Base-by-base conservation (phyloP, 305 asterid species). In the Striga hermonthica region DNA sequence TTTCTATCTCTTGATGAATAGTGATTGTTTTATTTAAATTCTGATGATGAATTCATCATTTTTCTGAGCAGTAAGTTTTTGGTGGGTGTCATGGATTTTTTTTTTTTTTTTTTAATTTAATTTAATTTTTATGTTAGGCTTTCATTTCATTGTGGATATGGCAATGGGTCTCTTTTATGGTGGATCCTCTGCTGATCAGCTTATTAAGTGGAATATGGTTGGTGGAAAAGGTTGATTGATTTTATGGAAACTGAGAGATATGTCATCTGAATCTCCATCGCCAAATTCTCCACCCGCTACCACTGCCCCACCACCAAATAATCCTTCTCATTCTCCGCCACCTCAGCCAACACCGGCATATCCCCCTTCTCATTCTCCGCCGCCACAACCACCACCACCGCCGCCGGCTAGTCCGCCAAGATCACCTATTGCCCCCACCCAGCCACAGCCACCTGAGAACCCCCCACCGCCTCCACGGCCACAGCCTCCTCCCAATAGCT, bases 241-340 rank as follows among this genome's bases (percentile, higher is more conserved):
- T n/a, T n/a, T n/a, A n/a, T n/a, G n/a, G n/a, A n/a, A n/a, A n/a
- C n/a, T n/a, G 38, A 31, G 57, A 78, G 81, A 64, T 65, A 87
- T 90, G 91, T 83, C 92, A 49, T 59, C 76, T 54, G 37, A 82
- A 70, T 83, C 95, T 82, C 91, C 92, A 62, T 74, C 95, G 67
- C 90, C 87, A 80, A 78, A 74, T 61, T 68, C 81, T n/a, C 75
- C 81, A 9, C 74, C 76, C 34, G 57, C 77, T 34, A 66, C 80
- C 55, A n/a, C n/a, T n/a, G 49, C 72, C 38, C 82, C 90, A 39
- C 74, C 69, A 4, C 65, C 72, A 4, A 9, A 1, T 7, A 0
- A 7, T n/a, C 48, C 10, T 7, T n/a, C 11, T 0, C 4, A 15
- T 7, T 15, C 68, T 9, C 79, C 78, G 0, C 68, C 74, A 52